Base-by-base conservation (phyloP, 139 green algal genomes). In the Dunaliella primolecta region DNA sequence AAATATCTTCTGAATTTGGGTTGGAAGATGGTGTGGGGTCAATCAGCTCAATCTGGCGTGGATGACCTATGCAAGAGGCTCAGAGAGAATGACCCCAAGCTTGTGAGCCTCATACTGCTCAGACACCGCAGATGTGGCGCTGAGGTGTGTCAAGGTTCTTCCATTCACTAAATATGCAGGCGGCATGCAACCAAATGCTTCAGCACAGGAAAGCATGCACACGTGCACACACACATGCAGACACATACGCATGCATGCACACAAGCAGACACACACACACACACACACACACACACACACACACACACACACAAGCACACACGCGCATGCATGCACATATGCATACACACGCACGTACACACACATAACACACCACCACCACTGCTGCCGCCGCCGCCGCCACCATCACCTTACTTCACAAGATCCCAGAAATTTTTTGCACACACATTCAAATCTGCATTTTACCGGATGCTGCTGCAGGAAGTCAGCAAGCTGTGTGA, bases 21-120 rank as follows among this genome's bases (percentile, higher is more conserved):
- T 78, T 78, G 2, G 27, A 33, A 31, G 3, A 80, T 80, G 75
- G 75, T 33, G n/a, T 80, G 75, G 75, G 75, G 75, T 15, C 46
- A 64, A 15, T 1, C 75, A 80, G 75, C 75, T 20, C n/a, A 38
- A 38, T 25, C 75, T 64, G 75, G 75, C n/a, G 33, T 80, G 31
- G 75, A 80, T 38, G 75, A 80, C 30, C 30, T 80, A 30, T 36
- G 31, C 29, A 31, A 80, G 20, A 31, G 75, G 29, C 75, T 80
- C 3, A 2, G 2, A 36, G 75, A 31, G 3, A 80, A 80, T 37
- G 75, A 80, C 75, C 75, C 75, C n/a, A 80, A 80, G 32, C 75
- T 80, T 25, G 15, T n/a, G 75, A 38, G 29, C n/a, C 3, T 37
- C 2, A 37, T 38, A 3, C 75, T 80, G 3, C 31, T 80, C n/a